A percentile compares a stretch with the other conserved stretches of the same genome.
These are phyloP conservation scores for Rubus idaeus DNA, from an alignment of 306 rosid genomes.

Conservation along the genomic window DNA sequence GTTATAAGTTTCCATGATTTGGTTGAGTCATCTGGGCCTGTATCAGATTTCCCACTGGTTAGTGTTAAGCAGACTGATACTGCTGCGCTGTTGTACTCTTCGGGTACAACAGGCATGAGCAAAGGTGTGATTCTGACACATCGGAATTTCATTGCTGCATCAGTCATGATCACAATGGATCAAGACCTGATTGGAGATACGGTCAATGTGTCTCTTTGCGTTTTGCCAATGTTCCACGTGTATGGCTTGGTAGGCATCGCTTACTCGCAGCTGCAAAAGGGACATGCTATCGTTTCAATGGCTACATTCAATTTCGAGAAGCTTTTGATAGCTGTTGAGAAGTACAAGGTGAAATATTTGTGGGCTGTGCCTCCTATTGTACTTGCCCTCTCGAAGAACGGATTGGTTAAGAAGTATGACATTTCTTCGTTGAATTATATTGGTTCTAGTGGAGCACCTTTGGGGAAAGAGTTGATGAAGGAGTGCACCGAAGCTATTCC, in stretches of 20 bases:
- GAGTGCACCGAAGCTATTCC: conserved; percentile 56
- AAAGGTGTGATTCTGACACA: conserved; percentile 79
- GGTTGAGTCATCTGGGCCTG: conserved; percentile 27
- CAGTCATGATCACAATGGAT: conserved; percentile 55
- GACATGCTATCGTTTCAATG: conserved; percentile 54
- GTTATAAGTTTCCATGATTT: conserved; percentile 40
- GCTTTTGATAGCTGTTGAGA: conserved; percentile 50
- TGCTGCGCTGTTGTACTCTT: conserved; percentile 74
- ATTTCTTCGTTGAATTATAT: conserved; percentile 64
- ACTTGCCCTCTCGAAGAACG: conserved; percentile 65
- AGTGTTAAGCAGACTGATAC: conserved; percentile 53
- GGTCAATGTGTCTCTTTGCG: conserved; percentile 47
- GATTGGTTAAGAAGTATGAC: conserved; percentile 48
- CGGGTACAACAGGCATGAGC: conserved; percentile 80
- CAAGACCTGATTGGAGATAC: conserved; percentile 42
- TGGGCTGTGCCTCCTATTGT: conserved; percentile 84
- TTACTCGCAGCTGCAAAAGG: conserved; percentile 54
- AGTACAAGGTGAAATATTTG: conserved; percentile 51
- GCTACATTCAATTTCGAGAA: conserved; percentile 48
- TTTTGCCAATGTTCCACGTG: conserved; percentile 83
- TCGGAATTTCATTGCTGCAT: conserved; percentile 57
- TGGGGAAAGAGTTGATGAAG: conserved; percentile 74
- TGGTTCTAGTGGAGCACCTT: conserved; percentile 82
- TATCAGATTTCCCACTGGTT: conserved; percentile 45
- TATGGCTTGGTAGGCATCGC: conserved; percentile 51